Percentiles rank a stretch among this genome's conserved stretches.
Conservation (phyloP, 1,284 basidiomycete genomes). For the Ganoderma leucocontextum region DNA sequence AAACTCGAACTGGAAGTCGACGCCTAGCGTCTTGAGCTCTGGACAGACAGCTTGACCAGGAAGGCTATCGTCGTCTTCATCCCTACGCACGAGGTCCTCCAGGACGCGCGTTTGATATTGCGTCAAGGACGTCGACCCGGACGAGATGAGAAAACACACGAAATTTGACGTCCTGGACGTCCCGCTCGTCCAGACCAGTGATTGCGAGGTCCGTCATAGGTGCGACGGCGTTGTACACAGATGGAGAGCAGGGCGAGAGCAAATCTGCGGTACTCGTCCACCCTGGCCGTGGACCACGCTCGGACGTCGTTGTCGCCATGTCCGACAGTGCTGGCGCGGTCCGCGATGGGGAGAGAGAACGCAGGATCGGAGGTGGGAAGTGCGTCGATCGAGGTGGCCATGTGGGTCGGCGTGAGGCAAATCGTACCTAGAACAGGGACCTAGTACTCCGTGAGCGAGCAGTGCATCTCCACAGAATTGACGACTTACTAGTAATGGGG, state of each 20-base stretch:
- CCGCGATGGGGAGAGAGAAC: background rate
- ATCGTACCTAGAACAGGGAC: background rate
- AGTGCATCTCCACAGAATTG: background rate
- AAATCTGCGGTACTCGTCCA: background rate
- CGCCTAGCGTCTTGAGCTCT: background rate
- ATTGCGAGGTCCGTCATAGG: background rate
- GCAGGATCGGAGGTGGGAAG: background rate
- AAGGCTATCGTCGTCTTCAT: background rate
- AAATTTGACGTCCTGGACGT: background rate
- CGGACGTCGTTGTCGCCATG: background rate
- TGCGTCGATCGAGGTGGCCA: background rate
- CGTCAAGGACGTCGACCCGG: background rate
- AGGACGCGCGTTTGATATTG: background rate
- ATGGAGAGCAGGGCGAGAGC: slow-evolving; percentile 6
- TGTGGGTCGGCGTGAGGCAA: no score
- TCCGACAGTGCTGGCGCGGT: background rate
- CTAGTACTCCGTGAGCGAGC: background rate
- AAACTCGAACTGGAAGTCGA: background rate
- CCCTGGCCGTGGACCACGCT: background rate
- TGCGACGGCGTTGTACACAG: slow-evolving; percentile 1
- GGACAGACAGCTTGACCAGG: no score
- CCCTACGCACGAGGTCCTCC: background rate
- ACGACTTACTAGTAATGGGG: background rate
- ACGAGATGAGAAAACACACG: background rate
- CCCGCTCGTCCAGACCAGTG: background rate